These are phyloP conservation scores for Tagetes erecta DNA, from an alignment of 129 eudicot species.

Conservation along the genomic window DNA sequence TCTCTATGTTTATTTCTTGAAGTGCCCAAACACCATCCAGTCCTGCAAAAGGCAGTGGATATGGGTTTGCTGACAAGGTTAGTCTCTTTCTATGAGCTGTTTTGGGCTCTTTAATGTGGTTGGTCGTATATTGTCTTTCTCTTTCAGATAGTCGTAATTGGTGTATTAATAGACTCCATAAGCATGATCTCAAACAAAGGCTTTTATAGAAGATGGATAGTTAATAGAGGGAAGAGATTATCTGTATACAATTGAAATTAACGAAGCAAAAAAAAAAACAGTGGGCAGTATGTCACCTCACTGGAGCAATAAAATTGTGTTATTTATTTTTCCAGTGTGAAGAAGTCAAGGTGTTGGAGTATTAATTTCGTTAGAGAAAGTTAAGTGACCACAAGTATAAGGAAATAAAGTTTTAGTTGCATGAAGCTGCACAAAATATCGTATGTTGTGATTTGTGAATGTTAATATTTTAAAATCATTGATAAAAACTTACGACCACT, in stretches of 20 bases:
- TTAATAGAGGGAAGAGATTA: conserved; percentile 7
- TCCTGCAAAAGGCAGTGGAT: conserved; percentile 73
- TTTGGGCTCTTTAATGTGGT: conserved; percentile 12
- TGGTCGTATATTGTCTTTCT: background rate
- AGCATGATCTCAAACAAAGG: conserved; percentile 12
- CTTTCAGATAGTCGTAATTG: background rate
- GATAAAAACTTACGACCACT: conserved; percentile 16
- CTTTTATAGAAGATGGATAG: conserved; percentile 6
- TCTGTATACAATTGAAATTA: conserved; percentile 16
- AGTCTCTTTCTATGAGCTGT: conserved; percentile 25
- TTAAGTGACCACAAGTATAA: conserved; percentile 8
- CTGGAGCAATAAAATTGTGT: conserved; percentile 17
- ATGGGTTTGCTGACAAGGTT: conserved; percentile 99
- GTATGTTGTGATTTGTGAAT: conserved; percentile 11
- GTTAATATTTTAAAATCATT: background rate
- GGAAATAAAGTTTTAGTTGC: conserved; percentile 13
- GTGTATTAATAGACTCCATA: background rate
- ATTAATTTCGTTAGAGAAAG: conserved; percentile 5
- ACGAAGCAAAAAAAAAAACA: background rate
- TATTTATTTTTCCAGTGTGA: conserved; percentile 1
- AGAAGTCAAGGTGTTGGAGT: conserved; percentile 15
- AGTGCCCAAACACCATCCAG: conserved; percentile 61
- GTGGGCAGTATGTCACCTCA: conserved; percentile 11
- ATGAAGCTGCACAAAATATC: background rate
- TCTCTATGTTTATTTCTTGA: conserved; percentile 26